Conservation (phyloP, 257 asterid species). For the Jacaranda mimosifolia region DNA sequence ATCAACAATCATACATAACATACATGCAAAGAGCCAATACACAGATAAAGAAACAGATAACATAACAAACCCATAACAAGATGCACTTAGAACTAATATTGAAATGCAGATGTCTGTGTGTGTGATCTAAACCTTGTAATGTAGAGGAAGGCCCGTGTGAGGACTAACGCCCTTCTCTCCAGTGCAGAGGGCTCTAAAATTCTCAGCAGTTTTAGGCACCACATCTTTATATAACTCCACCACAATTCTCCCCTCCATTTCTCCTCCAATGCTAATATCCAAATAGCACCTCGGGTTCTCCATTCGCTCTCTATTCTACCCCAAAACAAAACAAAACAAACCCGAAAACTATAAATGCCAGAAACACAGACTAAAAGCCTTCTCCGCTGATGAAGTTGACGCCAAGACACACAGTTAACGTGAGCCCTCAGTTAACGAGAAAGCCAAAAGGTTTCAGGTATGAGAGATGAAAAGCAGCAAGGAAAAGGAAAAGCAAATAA, state of each 20-base stretch:
- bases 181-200: constrained; percentile 87
- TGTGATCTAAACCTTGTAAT: constrained; percentile 61
- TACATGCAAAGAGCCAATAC: constrained; percentile 7
- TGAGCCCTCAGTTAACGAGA: not conserved
- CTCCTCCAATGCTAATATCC: constrained; percentile 87
- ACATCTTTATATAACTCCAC: constrained; percentile 75
- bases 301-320: constrained; percentile 14
- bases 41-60: not conserved
- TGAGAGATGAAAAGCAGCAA: constrained; percentile 12
- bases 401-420: constrained; percentile 4
- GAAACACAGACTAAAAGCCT: constrained; percentile 9
- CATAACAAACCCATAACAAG: not conserved
- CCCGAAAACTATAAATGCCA: not conserved
- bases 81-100: not conserved
- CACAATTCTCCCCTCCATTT: constrained; percentile 79
- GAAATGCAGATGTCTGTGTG: not conserved
- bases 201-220: constrained; percentile 86
- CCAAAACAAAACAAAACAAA: not conserved
- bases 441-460: not conserved
- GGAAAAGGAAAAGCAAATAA: constrained; percentile 15
- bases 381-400: not conserved
- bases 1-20: constrained; percentile 12
- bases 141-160: constrained; percentile 69
- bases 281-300: constrained; percentile 62
- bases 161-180: constrained; percentile 84